phyloP scores from a whole-genome alignment of 1,284 basidiomycete genomes.

The Rhodotorula sp. region DNA sequence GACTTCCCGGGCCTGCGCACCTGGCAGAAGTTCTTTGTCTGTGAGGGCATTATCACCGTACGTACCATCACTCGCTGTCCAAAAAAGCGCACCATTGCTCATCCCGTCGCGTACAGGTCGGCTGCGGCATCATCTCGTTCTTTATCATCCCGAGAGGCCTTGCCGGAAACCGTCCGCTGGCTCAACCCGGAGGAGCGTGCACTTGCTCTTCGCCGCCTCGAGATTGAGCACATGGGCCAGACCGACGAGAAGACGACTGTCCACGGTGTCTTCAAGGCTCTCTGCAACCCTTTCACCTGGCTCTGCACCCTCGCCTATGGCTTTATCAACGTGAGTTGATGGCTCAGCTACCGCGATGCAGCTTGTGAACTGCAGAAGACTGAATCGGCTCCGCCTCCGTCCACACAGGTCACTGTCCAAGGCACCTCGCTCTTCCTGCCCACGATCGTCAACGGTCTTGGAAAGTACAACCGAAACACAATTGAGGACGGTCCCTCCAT shows the following conservation, averaged over 20 bases:
- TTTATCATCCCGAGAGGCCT: constrained; percentile 49
- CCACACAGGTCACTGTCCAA: constrained; percentile 24
- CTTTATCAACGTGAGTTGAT: constrained; percentile 43
- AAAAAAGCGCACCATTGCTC: no score
- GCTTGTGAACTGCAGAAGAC: no score
- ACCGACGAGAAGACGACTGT: constrained; percentile 42
- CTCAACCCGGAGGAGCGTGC: constrained; percentile 48
- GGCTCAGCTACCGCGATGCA: neutral
- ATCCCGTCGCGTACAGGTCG: no score
- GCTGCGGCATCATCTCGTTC: constrained; percentile 47
- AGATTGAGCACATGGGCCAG: constrained; percentile 33
- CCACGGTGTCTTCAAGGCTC: constrained; percentile 32
- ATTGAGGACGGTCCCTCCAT: constrained; percentile 32
- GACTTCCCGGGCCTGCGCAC: constrained; percentile 39
- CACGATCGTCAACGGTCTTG: constrained; percentile 41
- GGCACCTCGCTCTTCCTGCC: constrained; percentile 45
- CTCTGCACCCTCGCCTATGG: constrained; percentile 41
- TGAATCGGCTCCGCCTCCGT: no score
- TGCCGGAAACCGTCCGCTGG: constrained; percentile 48
- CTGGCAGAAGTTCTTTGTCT: constrained; percentile 50
- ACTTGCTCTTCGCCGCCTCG: constrained; percentile 39
- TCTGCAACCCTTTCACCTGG: constrained; percentile 31
- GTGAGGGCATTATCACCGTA: constrained; percentile 11
- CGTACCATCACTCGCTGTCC: neutral
- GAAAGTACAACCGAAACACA: constrained; percentile 26